These are phyloP conservation scores for Eucalyptus paniculata DNA, from an alignment of 345 rosid species.

Conservation along the genomic window DNA sequence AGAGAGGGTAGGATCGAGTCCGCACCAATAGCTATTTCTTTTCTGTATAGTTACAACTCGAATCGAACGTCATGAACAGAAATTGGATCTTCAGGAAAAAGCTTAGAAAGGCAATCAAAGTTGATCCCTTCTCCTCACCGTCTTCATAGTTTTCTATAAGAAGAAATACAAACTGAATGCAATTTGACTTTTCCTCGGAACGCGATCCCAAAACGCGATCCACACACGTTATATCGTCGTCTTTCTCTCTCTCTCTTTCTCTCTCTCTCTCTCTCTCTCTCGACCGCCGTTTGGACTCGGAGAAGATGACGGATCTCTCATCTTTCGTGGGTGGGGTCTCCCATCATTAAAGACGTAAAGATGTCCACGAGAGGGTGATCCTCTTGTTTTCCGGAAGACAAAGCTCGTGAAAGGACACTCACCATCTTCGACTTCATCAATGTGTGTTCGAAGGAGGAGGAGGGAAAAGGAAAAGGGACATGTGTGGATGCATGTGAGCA, in stretches of 20 bases:
- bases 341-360: constrained; percentile 19
- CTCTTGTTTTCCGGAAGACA: neutral
- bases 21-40: neutral
- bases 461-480: neutral
- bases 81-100: neutral
- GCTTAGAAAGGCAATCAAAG: neutral
- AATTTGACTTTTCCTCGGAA: neutral
- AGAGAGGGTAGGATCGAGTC: neutral
- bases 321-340: neutral
- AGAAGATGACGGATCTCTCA: neutral
- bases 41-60: rapidly evolving
- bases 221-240: neutral
- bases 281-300: neutral
- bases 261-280: neutral
- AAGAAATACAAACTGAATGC: neutral
- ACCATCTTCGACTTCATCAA: neutral
- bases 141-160: neutral
- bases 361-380: neutral
- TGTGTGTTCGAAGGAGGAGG: neutral
- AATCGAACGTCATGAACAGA: neutral
- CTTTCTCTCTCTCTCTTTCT: neutral
- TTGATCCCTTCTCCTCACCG: neutral
- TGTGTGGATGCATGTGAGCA: constrained; percentile 32
- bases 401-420: constrained; percentile 15
- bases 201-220: neutral